These are phyloP conservation scores for Lecanicillium sp. DNA, from an alignment of 2,329 filamentous ascomycete species.

Conservation along the genomic window DNA sequence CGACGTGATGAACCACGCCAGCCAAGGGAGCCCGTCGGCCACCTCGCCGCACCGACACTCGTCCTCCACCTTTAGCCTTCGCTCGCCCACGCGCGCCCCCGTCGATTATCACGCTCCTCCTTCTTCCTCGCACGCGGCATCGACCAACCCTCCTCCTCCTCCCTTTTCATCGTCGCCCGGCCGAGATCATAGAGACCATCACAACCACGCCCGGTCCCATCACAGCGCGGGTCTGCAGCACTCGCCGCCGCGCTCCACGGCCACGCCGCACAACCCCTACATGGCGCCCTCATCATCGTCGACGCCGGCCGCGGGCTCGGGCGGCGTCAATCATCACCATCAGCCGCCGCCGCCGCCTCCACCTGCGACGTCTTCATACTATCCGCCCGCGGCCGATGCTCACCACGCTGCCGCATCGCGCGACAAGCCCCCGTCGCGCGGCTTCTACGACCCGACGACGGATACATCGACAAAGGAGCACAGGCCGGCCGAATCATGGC, in stretches of 20 bases:
- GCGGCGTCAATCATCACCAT: slow-evolving; percentile 10
- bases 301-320: slow-evolving; percentile 1
- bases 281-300: slow-evolving; percentile 4
- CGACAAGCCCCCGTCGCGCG: slow-evolving; percentile 33
- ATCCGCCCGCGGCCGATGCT: slow-evolving; percentile 19
- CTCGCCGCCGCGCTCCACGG: slow-evolving; percentile 9
- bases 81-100: slow-evolving; percentile 34
- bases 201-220: slow-evolving; percentile 2
- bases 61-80: slow-evolving; percentile 39
- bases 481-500: slow-evolving; percentile 40
- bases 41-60: slow-evolving; percentile 25
- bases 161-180: slow-evolving; percentile 15
- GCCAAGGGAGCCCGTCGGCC: slow-evolving; percentile 8
- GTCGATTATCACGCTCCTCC: slow-evolving; percentile 17
- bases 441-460: slow-evolving; percentile 47
- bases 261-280: slow-evolving; percentile 6
- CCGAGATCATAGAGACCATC: slow-evolving; percentile 10
- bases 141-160: slow-evolving; percentile 22
- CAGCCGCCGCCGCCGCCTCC: slow-evolving; percentile 31
- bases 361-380: slow-evolving; percentile 35
- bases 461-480: slow-evolving; percentile 39
- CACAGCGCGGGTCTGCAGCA: not conserved
- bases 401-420: slow-evolving; percentile 28
- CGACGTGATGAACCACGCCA: slow-evolving; percentile 37
- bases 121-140: slow-evolving; percentile 13